Percentiles rank a stretch among this genome's conserved stretches.
These are phyloP conservation scores for Acaromyces ingoldii DNA, from an alignment of 1,284 basidiomycete genomes.

Conservation along the genomic window DNA sequence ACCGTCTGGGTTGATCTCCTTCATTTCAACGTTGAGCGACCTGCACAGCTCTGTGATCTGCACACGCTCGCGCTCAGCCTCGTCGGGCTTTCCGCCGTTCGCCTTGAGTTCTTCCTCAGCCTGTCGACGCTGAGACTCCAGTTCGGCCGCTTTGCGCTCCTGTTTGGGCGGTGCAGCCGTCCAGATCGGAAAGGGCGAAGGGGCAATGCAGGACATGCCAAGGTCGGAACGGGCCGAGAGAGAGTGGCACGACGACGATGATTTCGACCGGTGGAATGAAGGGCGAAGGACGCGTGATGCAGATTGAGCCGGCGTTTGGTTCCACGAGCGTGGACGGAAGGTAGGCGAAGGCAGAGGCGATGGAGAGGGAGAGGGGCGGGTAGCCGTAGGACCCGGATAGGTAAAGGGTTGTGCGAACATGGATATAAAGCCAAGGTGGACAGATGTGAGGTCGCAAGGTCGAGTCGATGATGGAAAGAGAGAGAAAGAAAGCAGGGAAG, in stretches of 20 bases:
- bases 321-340: not conserved
- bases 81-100: slow-evolving; percentile 26
- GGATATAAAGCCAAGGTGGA: too few relatives aligned
- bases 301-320: not conserved
- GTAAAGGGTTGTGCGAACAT: too few relatives aligned
- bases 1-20: slow-evolving; percentile 75
- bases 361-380: too few relatives aligned
- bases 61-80: slow-evolving; percentile 28
- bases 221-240: not conserved
- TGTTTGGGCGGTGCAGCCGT: not conserved
- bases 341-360: too few relatives aligned
- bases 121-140: slow-evolving; percentile 24
- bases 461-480: too few relatives aligned
- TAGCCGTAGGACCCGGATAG: too few relatives aligned
- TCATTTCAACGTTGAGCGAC: slow-evolving; percentile 17
- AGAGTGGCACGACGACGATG: not conserved
- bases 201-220: not conserved
- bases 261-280: too few relatives aligned
- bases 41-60: slow-evolving; percentile 32
- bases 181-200: not conserved
- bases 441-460: too few relatives aligned
- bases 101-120: slow-evolving; percentile 32
- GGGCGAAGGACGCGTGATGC: not conserved
- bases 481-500: too few relatives aligned
- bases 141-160: slow-evolving; percentile 37